A percentile compares a stretch with the other conserved stretches of the same genome.
These are phyloP conservation scores for Grosmannia serpens DNA, from an alignment of 2,329 filamentous ascomycete genomes.

Conservation along the genomic window DNA sequence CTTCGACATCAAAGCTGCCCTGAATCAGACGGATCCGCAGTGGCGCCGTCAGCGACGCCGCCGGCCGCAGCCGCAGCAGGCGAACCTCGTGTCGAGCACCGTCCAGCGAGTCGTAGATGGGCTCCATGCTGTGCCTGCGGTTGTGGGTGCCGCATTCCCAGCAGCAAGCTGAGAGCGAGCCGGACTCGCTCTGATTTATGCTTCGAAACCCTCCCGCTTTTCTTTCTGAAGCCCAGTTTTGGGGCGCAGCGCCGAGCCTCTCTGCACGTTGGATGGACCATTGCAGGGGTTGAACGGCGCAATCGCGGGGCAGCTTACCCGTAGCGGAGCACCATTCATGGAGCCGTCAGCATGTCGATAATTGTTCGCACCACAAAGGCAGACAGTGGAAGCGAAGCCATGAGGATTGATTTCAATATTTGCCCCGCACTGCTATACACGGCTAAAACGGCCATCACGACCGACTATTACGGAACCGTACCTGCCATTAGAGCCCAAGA, in stretches of 20 bases:
- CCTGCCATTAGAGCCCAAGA: too few relatives aligned
- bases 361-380: background rate
- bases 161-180: background rate
- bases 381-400: background rate
- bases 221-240: background rate
- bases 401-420: background rate
- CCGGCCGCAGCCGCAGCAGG: conserved; percentile 7
- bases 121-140: background rate
- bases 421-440: too few relatives aligned
- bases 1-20: conserved; percentile 5
- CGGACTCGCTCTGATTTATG: background rate
- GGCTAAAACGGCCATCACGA: background rate
- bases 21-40: conserved; percentile 1
- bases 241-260: background rate
- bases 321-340: background rate
- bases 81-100: conserved; percentile 6
- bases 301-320: background rate
- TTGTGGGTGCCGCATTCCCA: background rate
- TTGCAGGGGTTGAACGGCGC: background rate
- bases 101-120: background rate
- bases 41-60: background rate
- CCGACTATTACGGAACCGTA: background rate
- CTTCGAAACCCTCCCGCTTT: background rate
- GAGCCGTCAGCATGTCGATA: background rate
- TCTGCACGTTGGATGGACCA: background rate